Conservation (phyloP, 805 yeast species). For the Danielia oregonensis region DNA sequence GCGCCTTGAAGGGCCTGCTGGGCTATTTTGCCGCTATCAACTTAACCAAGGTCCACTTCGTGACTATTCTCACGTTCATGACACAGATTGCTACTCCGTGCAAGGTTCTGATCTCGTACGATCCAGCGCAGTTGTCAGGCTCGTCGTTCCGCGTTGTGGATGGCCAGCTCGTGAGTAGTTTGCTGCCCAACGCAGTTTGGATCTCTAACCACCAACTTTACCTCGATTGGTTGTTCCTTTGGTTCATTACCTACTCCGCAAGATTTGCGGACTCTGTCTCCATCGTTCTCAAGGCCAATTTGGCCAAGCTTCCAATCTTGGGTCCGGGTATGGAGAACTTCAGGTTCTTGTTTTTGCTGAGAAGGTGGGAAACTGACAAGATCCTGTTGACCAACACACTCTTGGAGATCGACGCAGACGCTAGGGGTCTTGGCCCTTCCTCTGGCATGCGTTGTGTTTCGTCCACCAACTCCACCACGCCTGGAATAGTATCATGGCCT, state of each 20-base stretch:
- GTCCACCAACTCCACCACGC: constrained; percentile 20
- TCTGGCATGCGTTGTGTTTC: constrained; percentile 35
- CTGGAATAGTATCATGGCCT: constrained; percentile 28
- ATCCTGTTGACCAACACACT: constrained; percentile 53
- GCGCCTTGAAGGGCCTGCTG: constrained; percentile 28
- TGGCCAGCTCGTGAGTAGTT: constrained; percentile 9
- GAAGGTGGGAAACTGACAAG: constrained; percentile 85
- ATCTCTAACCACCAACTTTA: constrained; percentile 93
- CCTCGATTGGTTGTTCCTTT: constrained; percentile 86
- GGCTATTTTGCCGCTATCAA: constrained; percentile 41
- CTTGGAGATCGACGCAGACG: constrained; percentile 54
- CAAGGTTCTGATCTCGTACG: constrained; percentile 48
- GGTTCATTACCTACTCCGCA: constrained; percentile 80
- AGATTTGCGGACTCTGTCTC: constrained; percentile 59
- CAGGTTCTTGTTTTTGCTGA: constrained; percentile 71
- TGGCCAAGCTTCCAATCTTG: constrained; percentile 69
- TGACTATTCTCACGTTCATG: constrained; percentile 50
- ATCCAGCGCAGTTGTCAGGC: constrained; percentile 31
- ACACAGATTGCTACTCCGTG: constrained; percentile 52
- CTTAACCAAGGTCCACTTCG: constrained; percentile 55
- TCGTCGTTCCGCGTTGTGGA: constrained; percentile 15
- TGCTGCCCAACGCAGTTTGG: constrained; percentile 54
- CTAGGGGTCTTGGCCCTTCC: constrained; percentile 54
- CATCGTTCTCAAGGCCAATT: constrained; percentile 69
- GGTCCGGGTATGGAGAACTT: constrained; percentile 85